Percentiles rank a stretch among this genome's conserved stretches.
Conservation (phyloP, 352 stramenopile species). For the Globisporangium recalcitrans region DNA sequence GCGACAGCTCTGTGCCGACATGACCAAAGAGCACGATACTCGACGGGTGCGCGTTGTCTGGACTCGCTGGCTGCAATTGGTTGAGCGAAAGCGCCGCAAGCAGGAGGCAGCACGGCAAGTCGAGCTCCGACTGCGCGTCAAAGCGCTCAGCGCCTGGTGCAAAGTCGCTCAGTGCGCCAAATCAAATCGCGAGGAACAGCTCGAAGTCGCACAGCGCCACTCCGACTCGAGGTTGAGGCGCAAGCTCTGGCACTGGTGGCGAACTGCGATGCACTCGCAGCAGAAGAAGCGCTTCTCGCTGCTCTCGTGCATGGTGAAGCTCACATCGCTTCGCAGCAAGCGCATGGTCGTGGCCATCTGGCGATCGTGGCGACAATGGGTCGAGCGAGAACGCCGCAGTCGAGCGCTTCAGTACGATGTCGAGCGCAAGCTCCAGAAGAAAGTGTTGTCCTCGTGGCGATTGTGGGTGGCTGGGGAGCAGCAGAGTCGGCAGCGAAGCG, state of each 20-base stretch:
- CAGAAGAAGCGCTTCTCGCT: slow-evolving; percentile 38
- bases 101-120: neutral
- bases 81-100: slow-evolving; percentile 8
- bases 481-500: slow-evolving; percentile 10
- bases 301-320: slow-evolving; percentile 50
- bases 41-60: slow-evolving; percentile 17
- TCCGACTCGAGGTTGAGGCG: slow-evolving; percentile 2
- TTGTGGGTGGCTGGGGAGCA: slow-evolving; percentile 8
- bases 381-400: slow-evolving; percentile 11
- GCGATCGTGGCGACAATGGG: slow-evolving; percentile 16
- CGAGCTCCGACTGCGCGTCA: slow-evolving; percentile 4
- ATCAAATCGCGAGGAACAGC: slow-evolving; percentile 8
- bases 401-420: slow-evolving; percentile 5
- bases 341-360: slow-evolving; percentile 23
- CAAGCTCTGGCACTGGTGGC: slow-evolving; percentile 18
- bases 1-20: slow-evolving; percentile 20
- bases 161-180: neutral
- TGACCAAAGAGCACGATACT: slow-evolving; percentile 4
- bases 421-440: slow-evolving; percentile 7
- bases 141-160: slow-evolving; percentile 1
- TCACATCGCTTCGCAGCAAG: slow-evolving; percentile 20
- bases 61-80: slow-evolving; percentile 20
- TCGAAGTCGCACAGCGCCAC: slow-evolving; percentile 14
- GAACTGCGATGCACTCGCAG: slow-evolving; percentile 15
- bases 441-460: slow-evolving; percentile 15